Evolutionary conservation across 345 rosid genomes (phyloP).

Genomic region (Euphorbia tirucalli): DNA sequence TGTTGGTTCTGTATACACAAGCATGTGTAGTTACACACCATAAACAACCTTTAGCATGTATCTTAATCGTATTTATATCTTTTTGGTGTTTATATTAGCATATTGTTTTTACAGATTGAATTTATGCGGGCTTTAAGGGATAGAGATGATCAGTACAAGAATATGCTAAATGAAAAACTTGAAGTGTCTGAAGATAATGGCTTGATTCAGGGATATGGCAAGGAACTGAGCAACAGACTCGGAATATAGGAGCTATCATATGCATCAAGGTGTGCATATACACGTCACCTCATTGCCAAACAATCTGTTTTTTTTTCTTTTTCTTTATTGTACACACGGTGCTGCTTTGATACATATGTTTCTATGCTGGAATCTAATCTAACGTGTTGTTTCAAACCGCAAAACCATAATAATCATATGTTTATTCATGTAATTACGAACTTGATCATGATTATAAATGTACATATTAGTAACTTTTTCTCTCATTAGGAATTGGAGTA

Average conservation of each 20-base stretch:
- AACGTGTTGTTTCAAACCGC: too few relatives aligned
- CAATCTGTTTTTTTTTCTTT: not conserved
- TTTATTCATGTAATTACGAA: not conserved
- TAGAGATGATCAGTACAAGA: conserved; percentile 55
- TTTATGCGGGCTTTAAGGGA: conserved; percentile 66
- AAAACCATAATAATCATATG: too few relatives aligned
- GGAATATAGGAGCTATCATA: conserved; percentile 26
- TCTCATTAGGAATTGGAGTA: not conserved
- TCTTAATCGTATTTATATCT: too few relatives aligned
- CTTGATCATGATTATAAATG: not conserved
- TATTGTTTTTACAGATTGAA: conserved; percentile 50
- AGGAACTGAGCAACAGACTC: conserved; percentile 58
- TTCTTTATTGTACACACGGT: not conserved
- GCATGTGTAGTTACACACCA: not conserved
- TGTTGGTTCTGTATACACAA: not conserved
- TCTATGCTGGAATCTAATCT: not conserved
- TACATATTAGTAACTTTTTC: too few relatives aligned
- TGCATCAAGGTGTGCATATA: not conserved
- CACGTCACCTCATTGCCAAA: not conserved
- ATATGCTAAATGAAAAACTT: conserved; percentile 63
- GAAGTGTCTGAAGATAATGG: conserved; percentile 45
- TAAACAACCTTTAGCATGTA: too few relatives aligned
- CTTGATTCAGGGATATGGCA: conserved; percentile 54
- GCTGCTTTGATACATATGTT: not conserved
- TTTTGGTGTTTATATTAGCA: not conserved